phyloP scores from a whole-genome alignment of 2,329 filamentous ascomycete genomes.

The Fusarium sp. region DNA sequence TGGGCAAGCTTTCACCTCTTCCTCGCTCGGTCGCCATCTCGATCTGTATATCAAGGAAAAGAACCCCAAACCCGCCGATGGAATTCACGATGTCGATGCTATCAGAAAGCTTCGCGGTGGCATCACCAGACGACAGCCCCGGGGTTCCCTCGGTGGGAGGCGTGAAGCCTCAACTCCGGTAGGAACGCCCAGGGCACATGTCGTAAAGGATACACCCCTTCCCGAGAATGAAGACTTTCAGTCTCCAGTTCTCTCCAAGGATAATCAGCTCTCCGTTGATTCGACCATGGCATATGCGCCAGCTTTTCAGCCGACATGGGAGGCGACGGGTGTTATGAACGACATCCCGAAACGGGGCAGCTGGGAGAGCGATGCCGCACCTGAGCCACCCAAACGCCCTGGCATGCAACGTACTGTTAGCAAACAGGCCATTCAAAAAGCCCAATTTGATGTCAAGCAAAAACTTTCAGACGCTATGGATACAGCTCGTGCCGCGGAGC shows the following conservation, averaged over 20 bases:
- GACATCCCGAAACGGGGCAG: slow-evolving; percentile 63
- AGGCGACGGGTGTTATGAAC: slow-evolving; percentile 80
- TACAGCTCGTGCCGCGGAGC: slow-evolving; percentile 81
- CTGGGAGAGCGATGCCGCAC: slow-evolving; percentile 46
- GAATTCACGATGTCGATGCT: slow-evolving; percentile 87
- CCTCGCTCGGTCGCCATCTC: slow-evolving; percentile 89
- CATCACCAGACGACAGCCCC: slow-evolving; percentile 86
- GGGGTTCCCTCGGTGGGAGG: slow-evolving; percentile 67
- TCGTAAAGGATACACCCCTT: slow-evolving; percentile 50
- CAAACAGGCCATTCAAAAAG: slow-evolving; percentile 64
- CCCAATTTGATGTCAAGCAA: slow-evolving; percentile 69
- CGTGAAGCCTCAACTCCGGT: slow-evolving; percentile 67
- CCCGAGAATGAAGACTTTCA: slow-evolving; percentile 51
- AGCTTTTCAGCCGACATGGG: slow-evolving; percentile 71
- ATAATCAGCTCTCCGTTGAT: slow-evolving; percentile 54
- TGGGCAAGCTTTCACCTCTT: slow-evolving; percentile 88
- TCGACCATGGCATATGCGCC: slow-evolving; percentile 61
- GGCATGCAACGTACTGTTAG: slow-evolving; percentile 54
- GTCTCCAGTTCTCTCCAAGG: slow-evolving; percentile 52
- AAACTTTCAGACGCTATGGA: slow-evolving; percentile 75
- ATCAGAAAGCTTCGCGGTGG: slow-evolving; percentile 83
- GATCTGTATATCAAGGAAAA: slow-evolving; percentile 94
- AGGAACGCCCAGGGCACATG: slow-evolving; percentile 56
- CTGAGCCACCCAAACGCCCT: slow-evolving; percentile 48
- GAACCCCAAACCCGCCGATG: slow-evolving; percentile 87